Percentiles rank a stretch among this genome's conserved stretches.
phyloP scores from a whole-genome alignment of 495 filamentous ascomycete genomes.

The Annulohypoxylon maeteangense region DNA sequence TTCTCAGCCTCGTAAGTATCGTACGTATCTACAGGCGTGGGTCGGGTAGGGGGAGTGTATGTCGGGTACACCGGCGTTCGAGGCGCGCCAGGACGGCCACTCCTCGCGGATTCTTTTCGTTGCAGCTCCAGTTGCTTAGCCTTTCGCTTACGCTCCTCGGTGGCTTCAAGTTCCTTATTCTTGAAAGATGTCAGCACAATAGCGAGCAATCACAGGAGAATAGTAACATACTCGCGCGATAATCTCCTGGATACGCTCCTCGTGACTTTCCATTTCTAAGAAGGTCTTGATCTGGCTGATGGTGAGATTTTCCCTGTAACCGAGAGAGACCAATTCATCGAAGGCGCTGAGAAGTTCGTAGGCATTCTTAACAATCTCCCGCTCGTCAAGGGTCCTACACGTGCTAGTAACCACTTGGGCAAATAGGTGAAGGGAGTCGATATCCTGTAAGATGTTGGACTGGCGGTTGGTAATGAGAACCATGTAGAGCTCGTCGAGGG shows the following conservation, averaged over 20 bases:
- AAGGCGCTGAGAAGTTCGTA: constrained; percentile 96
- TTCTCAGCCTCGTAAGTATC: constrained; percentile 96
- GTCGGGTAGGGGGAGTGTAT: constrained; percentile 82
- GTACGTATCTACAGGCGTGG: constrained; percentile 80
- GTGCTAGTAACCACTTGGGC: constrained; percentile 96
- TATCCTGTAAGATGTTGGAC: constrained; percentile 98
- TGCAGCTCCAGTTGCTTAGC: constrained; percentile 98
- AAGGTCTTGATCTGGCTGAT: constrained; percentile 98
- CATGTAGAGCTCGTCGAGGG: constrained; percentile 98
- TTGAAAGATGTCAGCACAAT: constrained; percentile 55
- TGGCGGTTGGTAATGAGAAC: constrained; percentile 99
- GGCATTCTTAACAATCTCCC: constrained; percentile 92
- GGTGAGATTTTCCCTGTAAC: constrained; percentile 94
- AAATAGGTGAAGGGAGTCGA: constrained; percentile 96
- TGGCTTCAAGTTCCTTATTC: constrained; percentile 99
- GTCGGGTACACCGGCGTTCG: constrained; percentile 85
- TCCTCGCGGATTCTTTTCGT: constrained; percentile 83
- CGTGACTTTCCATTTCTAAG: constrained; percentile 98
- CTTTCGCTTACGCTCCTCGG: constrained; percentile 95
- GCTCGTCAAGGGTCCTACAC: constrained; percentile 94
- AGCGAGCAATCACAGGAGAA: not conserved
- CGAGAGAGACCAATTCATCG: constrained; percentile 93
- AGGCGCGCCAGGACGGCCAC: constrained; percentile 63
- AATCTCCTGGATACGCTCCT: constrained; percentile 97
- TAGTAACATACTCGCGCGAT: constrained; percentile 78